phyloP scores from a whole-genome alignment of 2,329 filamentous ascomycete species.

The Scedosporium dehoogii region DNA sequence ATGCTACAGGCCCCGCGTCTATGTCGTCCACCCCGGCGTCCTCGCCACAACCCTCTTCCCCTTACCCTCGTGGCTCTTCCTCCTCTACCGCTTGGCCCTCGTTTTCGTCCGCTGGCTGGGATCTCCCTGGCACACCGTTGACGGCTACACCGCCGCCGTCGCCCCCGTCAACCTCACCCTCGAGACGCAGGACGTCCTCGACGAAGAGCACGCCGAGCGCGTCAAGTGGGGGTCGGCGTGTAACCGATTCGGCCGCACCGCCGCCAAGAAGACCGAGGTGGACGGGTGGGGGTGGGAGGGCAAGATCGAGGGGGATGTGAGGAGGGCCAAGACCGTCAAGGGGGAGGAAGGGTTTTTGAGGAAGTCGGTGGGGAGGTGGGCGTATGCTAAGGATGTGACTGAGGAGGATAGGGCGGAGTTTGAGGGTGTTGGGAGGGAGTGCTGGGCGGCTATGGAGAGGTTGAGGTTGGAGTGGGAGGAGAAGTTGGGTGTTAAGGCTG shows the following conservation, averaged over 20 bases:
- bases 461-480: slow-evolving; percentile 57
- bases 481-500: slow-evolving; percentile 18
- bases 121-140: slow-evolving; percentile 77
- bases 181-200: slow-evolving; percentile 50
- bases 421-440: slow-evolving; percentile 47
- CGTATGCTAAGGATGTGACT: slow-evolving; percentile 47
- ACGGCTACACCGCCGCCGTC: slow-evolving; percentile 66
- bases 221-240: slow-evolving; percentile 79
- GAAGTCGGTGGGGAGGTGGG: slow-evolving; percentile 48
- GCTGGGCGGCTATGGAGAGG: slow-evolving; percentile 64
- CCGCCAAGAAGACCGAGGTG: slow-evolving; percentile 69
- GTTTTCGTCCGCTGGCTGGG: slow-evolving; percentile 67
- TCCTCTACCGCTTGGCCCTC: slow-evolving; percentile 58
- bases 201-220: slow-evolving; percentile 42
- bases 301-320: slow-evolving; percentile 27
- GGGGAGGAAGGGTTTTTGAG: slow-evolving; percentile 34
- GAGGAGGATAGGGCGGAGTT: slow-evolving; percentile 51
- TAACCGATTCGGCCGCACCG: slow-evolving; percentile 44
- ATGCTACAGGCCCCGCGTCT: slow-evolving; percentile 47
- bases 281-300: slow-evolving; percentile 75
- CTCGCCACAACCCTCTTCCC: slow-evolving; percentile 75
- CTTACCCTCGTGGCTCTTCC: slow-evolving; percentile 58
- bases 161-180: slow-evolving; percentile 73
- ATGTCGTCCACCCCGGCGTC: slow-evolving; percentile 78
- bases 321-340: neutral